These are phyloP conservation scores for Ensete glaucum DNA, from an alignment of 176 grass and related monocot genomes.

Conservation along the genomic window DNA sequence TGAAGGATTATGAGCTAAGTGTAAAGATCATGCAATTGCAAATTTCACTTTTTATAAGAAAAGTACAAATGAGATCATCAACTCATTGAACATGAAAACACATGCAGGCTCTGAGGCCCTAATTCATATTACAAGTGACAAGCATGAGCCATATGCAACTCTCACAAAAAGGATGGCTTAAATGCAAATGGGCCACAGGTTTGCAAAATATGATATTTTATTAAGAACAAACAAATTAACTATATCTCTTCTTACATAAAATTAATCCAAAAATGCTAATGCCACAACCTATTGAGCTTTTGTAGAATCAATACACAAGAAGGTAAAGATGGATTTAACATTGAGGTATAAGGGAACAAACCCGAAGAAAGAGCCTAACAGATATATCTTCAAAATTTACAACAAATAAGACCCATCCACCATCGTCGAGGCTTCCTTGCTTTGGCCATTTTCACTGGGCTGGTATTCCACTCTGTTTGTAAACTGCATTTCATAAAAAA, in stretches of 20 bases:
- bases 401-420: slow-evolving; percentile 63
- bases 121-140: too few species aligned
- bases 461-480: slow-evolving; percentile 78
- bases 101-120: too few species aligned
- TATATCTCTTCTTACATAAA: not conserved
- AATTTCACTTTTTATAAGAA: too few species aligned
- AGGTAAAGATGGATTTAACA: slow-evolving; percentile 25
- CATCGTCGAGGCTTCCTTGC: slow-evolving; percentile 48
- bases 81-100: too few species aligned
- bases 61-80: too few species aligned
- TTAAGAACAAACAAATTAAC: not conserved
- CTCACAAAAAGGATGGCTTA: too few species aligned
- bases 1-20: too few species aligned
- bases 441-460: slow-evolving; percentile 83
- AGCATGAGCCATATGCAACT: too few species aligned
- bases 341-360: slow-evolving; percentile 16
- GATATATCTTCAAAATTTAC: slow-evolving; percentile 53
- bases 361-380: slow-evolving; percentile 18
- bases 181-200: too few species aligned
- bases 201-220: too few species aligned
- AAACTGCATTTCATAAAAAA: slow-evolving; percentile 27
- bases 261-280: slow-evolving; percentile 11
- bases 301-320: slow-evolving; percentile 34
- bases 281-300: slow-evolving; percentile 43
- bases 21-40: too few species aligned